A percentile compares a stretch with the other conserved stretches of the same genome.
Conservation (phyloP, 495 filamentous ascomycete genomes). For the Hypoxylon fuscum region DNA sequence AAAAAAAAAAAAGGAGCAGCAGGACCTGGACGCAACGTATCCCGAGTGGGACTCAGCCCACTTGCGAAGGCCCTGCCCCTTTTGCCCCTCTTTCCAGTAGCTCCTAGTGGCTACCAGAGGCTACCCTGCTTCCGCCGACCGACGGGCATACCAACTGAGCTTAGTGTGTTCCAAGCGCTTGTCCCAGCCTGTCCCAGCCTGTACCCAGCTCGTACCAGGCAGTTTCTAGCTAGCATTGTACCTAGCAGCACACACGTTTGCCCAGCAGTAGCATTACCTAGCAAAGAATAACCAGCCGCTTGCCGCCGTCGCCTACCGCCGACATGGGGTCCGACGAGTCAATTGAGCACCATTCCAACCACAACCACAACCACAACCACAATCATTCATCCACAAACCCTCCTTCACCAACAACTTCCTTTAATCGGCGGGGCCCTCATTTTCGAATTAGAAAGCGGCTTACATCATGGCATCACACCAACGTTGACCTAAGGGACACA, state of each 20-base stretch:
- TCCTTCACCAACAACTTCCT: constrained; percentile 38
- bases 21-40: constrained; percentile 24
- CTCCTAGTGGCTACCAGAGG: neutral
- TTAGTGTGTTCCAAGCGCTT: constrained; percentile 16
- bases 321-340: constrained; percentile 44
- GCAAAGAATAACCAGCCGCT: neutral
- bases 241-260: no score
- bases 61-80: constrained; percentile 30
- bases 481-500: constrained; percentile 39
- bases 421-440: constrained; percentile 33
- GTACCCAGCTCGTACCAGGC: constrained; percentile 22
- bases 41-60: constrained; percentile 32
- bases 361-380: no score
- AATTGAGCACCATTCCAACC: constrained; percentile 44
- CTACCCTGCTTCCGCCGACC: constrained; percentile 16
- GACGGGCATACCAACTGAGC: constrained; percentile 24
- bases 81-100: constrained; percentile 32
- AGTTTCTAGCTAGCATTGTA: constrained; percentile 21
- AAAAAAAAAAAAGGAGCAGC: no score
- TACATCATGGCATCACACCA: constrained; percentile 46
- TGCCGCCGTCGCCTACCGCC: constrained; percentile 31
- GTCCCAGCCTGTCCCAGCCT: constrained; percentile 11
- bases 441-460: constrained; percentile 44
- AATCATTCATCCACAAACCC: constrained; percentile 31
- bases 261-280: neutral